A percentile compares a stretch with the other conserved stretches of the same genome.
Evolutionary conservation across 1,284 basidiomycete genomes (phyloP).

Genomic region (Apiotrichum domesticum): DNA sequence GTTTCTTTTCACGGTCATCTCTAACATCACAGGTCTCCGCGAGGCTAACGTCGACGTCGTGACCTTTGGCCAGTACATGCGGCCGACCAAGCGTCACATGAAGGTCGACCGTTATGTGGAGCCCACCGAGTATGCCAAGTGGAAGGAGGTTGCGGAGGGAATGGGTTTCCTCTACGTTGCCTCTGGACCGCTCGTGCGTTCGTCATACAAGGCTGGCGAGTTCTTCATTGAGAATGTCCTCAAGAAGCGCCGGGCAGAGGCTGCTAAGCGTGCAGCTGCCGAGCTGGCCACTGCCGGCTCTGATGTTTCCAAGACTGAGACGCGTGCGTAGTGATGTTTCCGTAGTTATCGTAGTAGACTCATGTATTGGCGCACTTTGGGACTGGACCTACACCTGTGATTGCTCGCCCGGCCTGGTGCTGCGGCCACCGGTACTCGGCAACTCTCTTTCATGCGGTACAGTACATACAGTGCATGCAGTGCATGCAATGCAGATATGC

Average conservation of each 20-base stretch:
- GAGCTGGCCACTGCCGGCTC: conserved; percentile 22
- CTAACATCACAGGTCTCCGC: conserved; percentile 63
- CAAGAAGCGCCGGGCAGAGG: conserved; percentile 41
- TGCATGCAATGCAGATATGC: no score
- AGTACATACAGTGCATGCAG: no score
- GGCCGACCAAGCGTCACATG: conserved; percentile 98
- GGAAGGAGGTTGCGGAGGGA: conserved; percentile 82
- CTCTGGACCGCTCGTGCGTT: conserved; percentile 89
- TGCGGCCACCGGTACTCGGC: no score
- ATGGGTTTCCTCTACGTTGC: conserved; percentile 98
- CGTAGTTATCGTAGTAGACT: background rate
- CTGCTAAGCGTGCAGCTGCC: conserved; percentile 33
- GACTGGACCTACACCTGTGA: no score
- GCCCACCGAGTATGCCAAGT: conserved; percentile 85
- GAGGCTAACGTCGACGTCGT: conserved; percentile 90
- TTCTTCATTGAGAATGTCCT: conserved; percentile 88
- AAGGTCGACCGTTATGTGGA: conserved; percentile 95
- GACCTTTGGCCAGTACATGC: conserved; percentile 99
- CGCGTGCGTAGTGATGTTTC: background rate
- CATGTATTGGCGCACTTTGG: background rate
- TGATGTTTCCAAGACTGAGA: background rate
- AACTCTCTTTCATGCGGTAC: no score
- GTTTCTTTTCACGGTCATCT: background rate
- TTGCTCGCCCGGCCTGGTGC: no score
- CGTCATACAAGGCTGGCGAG: conserved; percentile 95